Evolutionary conservation across 768 basidiomycete species (phyloP).

Genomic region (Cantharellus cinnabarinus): DNA sequence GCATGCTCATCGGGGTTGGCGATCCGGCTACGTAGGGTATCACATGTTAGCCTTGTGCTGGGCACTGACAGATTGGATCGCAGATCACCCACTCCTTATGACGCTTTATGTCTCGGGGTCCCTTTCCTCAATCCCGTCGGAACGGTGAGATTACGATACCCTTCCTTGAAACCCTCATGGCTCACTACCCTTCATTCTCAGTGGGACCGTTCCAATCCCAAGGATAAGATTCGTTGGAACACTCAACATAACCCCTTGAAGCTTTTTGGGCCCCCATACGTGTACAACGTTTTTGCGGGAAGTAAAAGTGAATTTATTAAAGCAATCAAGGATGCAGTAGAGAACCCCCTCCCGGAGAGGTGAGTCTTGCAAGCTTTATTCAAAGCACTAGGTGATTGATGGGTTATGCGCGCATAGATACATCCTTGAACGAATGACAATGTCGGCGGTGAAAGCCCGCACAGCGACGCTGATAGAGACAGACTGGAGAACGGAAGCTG

Average conservation of each 20-base stretch:
- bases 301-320: conserved; percentile 6
- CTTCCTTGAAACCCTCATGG: background rate
- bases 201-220: conserved; percentile 11
- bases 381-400: background rate
- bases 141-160: background rate
- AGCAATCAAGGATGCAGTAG: conserved; percentile 8
- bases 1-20: conserved; percentile 6
- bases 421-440: conserved; percentile 5
- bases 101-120: conserved; percentile 10
- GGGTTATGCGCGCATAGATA: background rate
- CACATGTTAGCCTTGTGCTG: background rate
- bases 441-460: background rate
- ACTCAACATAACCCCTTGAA: conserved; percentile 12
- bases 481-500: conserved; percentile 4
- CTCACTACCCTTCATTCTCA: conserved; percentile 1
- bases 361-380: conserved; percentile 2
- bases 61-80: background rate
- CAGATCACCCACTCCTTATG: conserved; percentile 7
- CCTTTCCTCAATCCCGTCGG: conserved; percentile 16
- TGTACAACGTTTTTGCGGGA: conserved; percentile 13
- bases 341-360: conserved; percentile 9
- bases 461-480: conserved; percentile 1
- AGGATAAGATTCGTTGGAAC: conserved; percentile 11
- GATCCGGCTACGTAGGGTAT: background rate
- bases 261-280: conserved; percentile 11